Evolutionary conservation across 1,139 yeast species (phyloP).

Genomic region (Candida glucosophila): DNA sequence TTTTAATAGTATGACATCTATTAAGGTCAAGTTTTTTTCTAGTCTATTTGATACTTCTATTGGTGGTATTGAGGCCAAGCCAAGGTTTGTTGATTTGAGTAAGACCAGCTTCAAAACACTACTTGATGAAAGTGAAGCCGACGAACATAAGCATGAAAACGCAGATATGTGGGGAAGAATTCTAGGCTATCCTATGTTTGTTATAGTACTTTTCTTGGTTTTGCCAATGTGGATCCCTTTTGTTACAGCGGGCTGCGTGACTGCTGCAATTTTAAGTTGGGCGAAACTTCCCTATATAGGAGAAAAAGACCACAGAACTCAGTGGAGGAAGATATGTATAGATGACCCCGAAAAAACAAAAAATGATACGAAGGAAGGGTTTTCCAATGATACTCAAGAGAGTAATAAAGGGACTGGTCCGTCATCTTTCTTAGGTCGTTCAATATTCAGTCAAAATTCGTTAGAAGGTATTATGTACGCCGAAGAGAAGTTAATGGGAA

Average conservation of each 20-base stretch:
- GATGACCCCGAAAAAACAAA: slow-evolving; percentile 20
- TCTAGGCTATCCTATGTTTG: slow-evolving; percentile 21
- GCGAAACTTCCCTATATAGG: slow-evolving; percentile 26
- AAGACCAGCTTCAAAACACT: too few relatives aligned
- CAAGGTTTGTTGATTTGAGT: slow-evolving; percentile 49
- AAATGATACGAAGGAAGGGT: slow-evolving; percentile 26
- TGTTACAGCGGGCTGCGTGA: slow-evolving; percentile 32
- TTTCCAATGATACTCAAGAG: slow-evolving; percentile 20
- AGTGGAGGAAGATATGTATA: slow-evolving; percentile 14
- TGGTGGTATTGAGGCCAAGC: slow-evolving; percentile 28
- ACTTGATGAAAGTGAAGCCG: too few relatives aligned
- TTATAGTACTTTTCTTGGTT: slow-evolving; percentile 24
- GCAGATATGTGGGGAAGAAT: too few relatives aligned
- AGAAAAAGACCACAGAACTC: too few relatives aligned
- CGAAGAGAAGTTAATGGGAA: slow-evolving; percentile 22
- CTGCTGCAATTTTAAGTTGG: slow-evolving; percentile 29
- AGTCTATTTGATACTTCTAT: slow-evolving; percentile 26
- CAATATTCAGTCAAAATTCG: slow-evolving; percentile 27
- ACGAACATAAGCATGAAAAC: too few relatives aligned
- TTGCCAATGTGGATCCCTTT: slow-evolving; percentile 49
- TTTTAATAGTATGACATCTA: slow-evolving; percentile 33
- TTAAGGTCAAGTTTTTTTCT: slow-evolving; percentile 32
- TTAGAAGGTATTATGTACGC: slow-evolving; percentile 33
- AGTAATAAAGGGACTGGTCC: slow-evolving; percentile 24
- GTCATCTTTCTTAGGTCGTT: too few relatives aligned